Evolutionary conservation across 306 rosid species (phyloP), one percentile per base, ranked within the genome.

Genomic region (Gastrolobium villosum): DNA sequence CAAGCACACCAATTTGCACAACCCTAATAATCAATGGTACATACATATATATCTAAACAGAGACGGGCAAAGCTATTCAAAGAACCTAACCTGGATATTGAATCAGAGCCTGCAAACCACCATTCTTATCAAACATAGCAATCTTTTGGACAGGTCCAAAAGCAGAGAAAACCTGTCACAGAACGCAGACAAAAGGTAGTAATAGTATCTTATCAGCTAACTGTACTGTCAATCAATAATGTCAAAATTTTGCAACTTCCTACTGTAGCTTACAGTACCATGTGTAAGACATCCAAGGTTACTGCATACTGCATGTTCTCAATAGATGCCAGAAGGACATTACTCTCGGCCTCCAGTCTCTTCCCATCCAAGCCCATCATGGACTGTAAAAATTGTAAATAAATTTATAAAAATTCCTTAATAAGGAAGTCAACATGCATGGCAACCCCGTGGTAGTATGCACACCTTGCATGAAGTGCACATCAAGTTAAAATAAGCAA

Each of bases 221-320:
- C 45, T 13, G 37, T n/a, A 48, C 7, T 65, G 53, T 55, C 32
- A 83, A 79, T 10, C 10, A 65, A 41, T 59, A 73, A 40, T 63
- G 53, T 10, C 6, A 59, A 45, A 13, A 35, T 11, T 14, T 20
- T 20, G 26, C 26, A 13, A 32, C n/a, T 8, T 37, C 5, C 6
- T 5, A 35, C 45, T 44, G 60, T 39, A 20, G 26, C 26, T 64
- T 10, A 63, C 50, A 52, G 81, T 88, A 96, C 99, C 99, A 88
- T 93, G 79, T 96, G 96, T 65, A 96, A 83, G 78, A 90, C 98
- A 20, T 96, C 99, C 94, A 96, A 79, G 73, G 99, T 93, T 76
- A 96, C 98, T 39, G 98, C 99, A 84, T 96, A 96, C 67, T 96
- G 99, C 99, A 96, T 93, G 69, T 96, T 93, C 81, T 96, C 98